Base-by-base conservation (phyloP, 2,329 filamentous ascomycete genomes). In the Orbilia oligospora region DNA sequence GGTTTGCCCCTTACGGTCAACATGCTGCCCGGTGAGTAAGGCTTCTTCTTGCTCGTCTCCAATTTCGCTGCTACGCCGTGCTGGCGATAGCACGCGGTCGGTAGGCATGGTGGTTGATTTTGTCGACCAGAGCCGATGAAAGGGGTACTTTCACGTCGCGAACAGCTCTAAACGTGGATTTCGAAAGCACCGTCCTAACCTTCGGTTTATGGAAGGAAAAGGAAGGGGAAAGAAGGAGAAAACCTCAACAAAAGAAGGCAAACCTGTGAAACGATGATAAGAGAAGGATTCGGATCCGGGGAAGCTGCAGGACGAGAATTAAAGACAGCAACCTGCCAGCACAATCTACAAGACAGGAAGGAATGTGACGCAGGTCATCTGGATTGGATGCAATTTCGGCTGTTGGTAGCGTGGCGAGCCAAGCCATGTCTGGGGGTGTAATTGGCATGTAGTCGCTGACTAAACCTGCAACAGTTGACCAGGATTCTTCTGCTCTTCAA, bases 21-120 rank as follows among this genome's bases (percentile, higher is more conserved):
- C 72, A 22, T 72, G 79, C 14, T 67, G 67, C 20, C 79, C 79
- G 20, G 79, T 77, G 10, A 81, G 76, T 56, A 81, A 61, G 20
- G 79, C 76, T 20, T 80, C 80, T 27, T 81, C 81, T 20, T 79
- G 80, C 56, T 72, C 67, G 49, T 80, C 58, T 46, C 64, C 66
- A 41, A 56, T 33, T n/a, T 80, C 79, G 63, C 71, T 71, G 63
- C 73, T 73, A 49, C 56, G 63, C 53, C 63, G 76, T 66, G 58
- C 76, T 24, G 76, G 65, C 53, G 70, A 72, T 38, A 73, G 38
- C 64, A 79, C 30, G 44, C 76, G 66, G 61, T 69, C 58, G 16
- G 65, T 55, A 58, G 72, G 14, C 73, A 71, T 71, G 61, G 16
- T 71, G 36, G 44, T 66, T 6, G 67, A 53, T 55, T 24, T 44